Base-by-base conservation (phyloP, 2,329 filamentous ascomycete species). In the Colletotrichum horii region DNA sequence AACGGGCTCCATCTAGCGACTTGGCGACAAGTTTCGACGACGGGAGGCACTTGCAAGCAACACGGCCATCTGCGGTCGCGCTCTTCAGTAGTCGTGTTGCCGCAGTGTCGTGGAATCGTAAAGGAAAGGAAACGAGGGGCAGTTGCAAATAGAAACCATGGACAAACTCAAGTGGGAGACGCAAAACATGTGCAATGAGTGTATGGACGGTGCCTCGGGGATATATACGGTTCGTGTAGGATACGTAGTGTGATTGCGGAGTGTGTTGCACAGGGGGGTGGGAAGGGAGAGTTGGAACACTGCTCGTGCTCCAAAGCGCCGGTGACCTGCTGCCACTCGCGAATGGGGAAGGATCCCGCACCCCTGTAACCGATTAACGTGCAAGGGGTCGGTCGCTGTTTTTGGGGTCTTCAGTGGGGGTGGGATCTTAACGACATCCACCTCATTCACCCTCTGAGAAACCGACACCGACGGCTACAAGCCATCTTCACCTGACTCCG, bases 1-100 rank as follows among this genome's bases (percentile, higher is more conserved):
- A 81, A 98, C 90, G 82, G 94, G 92, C 90, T 98, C 96, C 96
- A 98, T 97, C 73, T 76, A 76, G 64, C 72, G 70, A 75, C 76
- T 66, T 72, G 75, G 71, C 52, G 32, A 56, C 55, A 69, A 76
- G 43, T 73, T 68, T 68, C 52, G 55, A 71, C 52, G 66, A 66
- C 48, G 55, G 28, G 28, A 70, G 72, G 64, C 72, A 67, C 65
- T 70, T 66, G 73, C 70, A 76, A 70, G 72, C 75, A 76, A 55
- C 72, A 69, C 70, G 70, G 75, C 77, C 75, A 78, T 78, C 72
- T 73, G 77, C 61, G n/a, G 30, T 62, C 60, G 62, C 22, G 58
- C 55, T 69, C 34, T 48, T 61, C 30, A 48, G 66, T 66, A 22
- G 74, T 74, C 56, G 70, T n/a, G 70, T 61, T 69, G 48, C 58